phyloP scores from a whole-genome alignment of 1,139 yeast genomes.

The Casaregolazyma lundiana region DNA sequence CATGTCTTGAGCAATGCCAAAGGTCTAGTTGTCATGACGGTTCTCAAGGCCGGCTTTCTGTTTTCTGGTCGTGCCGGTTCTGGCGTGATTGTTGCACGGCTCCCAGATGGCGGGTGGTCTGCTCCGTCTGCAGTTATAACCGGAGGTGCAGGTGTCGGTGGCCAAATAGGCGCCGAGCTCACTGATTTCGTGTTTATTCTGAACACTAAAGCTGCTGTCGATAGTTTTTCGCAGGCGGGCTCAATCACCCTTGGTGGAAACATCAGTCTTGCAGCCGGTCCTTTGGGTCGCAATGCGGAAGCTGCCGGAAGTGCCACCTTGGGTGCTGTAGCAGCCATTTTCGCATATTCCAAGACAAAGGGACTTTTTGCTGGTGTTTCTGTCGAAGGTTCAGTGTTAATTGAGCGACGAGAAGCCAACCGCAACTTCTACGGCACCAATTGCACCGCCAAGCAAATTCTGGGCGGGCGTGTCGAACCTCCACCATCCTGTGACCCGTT shows the following conservation, averaged over 20 bases:
- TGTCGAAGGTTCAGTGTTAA: conserved; percentile 88
- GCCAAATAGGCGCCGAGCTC: conserved; percentile 92
- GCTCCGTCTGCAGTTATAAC: conserved; percentile 94
- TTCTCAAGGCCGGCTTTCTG: conserved; percentile 92
- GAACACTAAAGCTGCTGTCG: conserved; percentile 83
- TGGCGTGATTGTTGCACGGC: conserved; percentile 88
- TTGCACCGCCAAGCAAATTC: conserved; percentile 78
- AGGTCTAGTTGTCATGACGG: conserved; percentile 88
- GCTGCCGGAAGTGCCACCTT: conserved; percentile 95
- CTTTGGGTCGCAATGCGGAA: conserved; percentile 95
- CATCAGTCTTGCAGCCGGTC: conserved; percentile 96
- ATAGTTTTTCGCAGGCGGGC: conserved; percentile 90
- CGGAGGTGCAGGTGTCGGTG: conserved; percentile 99
- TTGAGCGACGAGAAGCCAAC: conserved; percentile 96
- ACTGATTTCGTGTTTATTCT: conserved; percentile 95
- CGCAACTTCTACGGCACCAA: conserved; percentile 86
- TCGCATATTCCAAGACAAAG: conserved; percentile 90
- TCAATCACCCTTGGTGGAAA: conserved; percentile 95
- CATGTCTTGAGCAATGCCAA: conserved; percentile 82
- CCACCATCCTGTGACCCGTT: conserved; percentile 93
- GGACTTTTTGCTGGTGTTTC: conserved; percentile 98
- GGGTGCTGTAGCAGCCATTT: conserved; percentile 83
- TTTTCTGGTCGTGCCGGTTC: conserved; percentile 98
- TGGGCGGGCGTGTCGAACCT: conserved; percentile 80
- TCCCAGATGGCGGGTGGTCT: conserved; percentile 96